Evolutionary conservation across 441 rosid genomes (phyloP), one percentile per base, ranked within the genome.

Genomic region (Adansonia gregorii): DNA sequence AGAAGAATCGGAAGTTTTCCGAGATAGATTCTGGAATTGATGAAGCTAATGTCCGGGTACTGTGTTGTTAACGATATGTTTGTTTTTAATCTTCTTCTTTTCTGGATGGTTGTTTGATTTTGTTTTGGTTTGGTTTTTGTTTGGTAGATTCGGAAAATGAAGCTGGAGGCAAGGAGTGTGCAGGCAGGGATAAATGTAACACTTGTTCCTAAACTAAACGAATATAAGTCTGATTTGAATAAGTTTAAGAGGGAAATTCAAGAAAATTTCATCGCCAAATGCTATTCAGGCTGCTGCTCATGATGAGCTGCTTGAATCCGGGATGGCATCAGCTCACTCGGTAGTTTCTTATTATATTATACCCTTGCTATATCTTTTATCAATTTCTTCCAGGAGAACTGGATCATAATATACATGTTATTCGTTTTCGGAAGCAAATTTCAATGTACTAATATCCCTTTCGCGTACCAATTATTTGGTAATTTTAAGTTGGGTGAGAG

Each of bases 31-130:
- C 91, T 72, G 94, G 96, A 70, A 48, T 95, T 20, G 98, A 93
- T 67, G 98, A 95, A 59, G 95, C 97, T 75, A 97, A 95, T 82
- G 90, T 81, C 72, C 77, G 93, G 93, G 98, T 95, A 86, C 8
- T 41, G 6, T 70, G 27, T 20, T 20, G 27, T 69, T 14, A 2
- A 14, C 4, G 39, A 27, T 27, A 27, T 27, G 35, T 27, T 49
- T 58, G 63, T 19, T 27, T 27, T 27, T 27, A 27, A 27, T 27
- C 35, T 27, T 27, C 35, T 27, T 27, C 35, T 58, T 58, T 58
- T 59, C 15, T 59, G 14, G 31, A 15, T 20, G 22, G 31, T 22
- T 56, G 61, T 56, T 6, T 59, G 64, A 20, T 59, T 2, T 59
- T 59, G 41, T 41, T 65, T 71, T 9, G 46, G 14, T n/a, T 59